Base-by-base conservation (phyloP, 2,329 filamentous ascomycete species). In the Aspergillus proliferans region DNA sequence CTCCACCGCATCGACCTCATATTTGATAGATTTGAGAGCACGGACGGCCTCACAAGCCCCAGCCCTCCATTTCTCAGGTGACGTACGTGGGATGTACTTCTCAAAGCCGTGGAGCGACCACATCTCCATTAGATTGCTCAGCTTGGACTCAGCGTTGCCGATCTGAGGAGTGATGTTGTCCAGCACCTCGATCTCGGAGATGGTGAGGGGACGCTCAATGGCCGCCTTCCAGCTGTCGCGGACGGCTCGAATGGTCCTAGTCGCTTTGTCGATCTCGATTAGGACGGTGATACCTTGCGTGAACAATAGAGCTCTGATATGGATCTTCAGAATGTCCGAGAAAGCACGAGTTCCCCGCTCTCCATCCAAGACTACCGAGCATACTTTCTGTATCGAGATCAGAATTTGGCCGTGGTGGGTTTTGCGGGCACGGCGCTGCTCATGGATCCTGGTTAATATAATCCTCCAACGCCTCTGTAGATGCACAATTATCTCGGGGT, bases 401-500 rank as follows among this genome's bases (percentile, higher is more conserved):
- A 45, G 28, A 6, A 47, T 30, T 12, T 47, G 33, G 1, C 53
- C 51, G 15, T 50, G 36, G 9, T 12, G 14, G 2, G 43, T 45
- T 28, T 49, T 12, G 28, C 18, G 36, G 7, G 39, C 18, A 9
- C 22, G 10, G 3, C 51, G 53, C 8, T 36, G 46, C 1, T 49
- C 41, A 4, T 44, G 26, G 2, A 51, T 36, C 6, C 38, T n/a
- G 6, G 43, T 34, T 34, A 49, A 44, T 14, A 54, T 43, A 12
- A 41, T 21, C 34, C 49, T 47, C 55, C 55, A 57, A 6, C 51
- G 47, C 4, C 49, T 26, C 41, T 57, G 55, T 10, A 57, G 43
- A 9, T 38, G 48, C 1, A n/a, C 39, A 22, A 57, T 39, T 8
- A 36, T 45, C 2, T 49, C 43, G 1, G 46, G 42, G 18, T 57